These are phyloP conservation scores for Podaxis sp. DNA, from an alignment of 768 basidiomycete species.

Conservation along the genomic window DNA sequence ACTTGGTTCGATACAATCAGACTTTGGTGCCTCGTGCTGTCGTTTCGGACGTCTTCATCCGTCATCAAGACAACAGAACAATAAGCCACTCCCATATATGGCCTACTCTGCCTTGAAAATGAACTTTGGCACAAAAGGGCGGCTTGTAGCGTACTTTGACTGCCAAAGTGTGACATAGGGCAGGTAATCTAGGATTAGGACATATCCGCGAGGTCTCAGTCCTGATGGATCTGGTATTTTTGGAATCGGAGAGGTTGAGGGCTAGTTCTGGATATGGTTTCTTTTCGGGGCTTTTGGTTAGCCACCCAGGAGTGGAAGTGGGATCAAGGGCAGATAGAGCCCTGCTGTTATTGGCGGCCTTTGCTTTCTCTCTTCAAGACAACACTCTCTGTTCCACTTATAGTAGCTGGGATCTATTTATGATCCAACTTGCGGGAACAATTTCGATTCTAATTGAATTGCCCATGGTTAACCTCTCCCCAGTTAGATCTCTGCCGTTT, in stretches of 20 bases:
- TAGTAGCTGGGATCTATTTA: not conserved
- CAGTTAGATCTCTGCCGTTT: not conserved
- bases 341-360: not conserved
- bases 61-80: slow-evolving; percentile 8
- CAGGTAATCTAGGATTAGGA: not conserved
- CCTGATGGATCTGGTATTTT: slow-evolving; percentile 11
- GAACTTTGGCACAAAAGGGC: not conserved
- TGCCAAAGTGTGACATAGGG: slow-evolving; percentile 10
- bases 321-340: slow-evolving; percentile 7
- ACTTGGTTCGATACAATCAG: slow-evolving; percentile 10
- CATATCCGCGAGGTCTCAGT: slow-evolving; percentile 3
- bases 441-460: slow-evolving; percentile 1
- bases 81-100: slow-evolving; percentile 4
- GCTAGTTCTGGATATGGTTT: not conserved
- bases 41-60: slow-evolving; percentile 7
- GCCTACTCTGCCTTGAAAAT: not conserved
- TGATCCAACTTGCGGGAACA: not conserved
- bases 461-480: not conserved
- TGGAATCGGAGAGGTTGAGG: slow-evolving; percentile 4
- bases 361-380: not conserved
- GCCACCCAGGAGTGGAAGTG: not conserved
- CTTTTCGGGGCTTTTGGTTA: slow-evolving; percentile 3
- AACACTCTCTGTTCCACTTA: not conserved
- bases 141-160: not conserved
- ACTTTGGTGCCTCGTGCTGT: slow-evolving; percentile 3